These are phyloP conservation scores for Reticulascus tulasneorum DNA, from an alignment of 2,329 filamentous ascomycete species.

Conservation along the genomic window DNA sequence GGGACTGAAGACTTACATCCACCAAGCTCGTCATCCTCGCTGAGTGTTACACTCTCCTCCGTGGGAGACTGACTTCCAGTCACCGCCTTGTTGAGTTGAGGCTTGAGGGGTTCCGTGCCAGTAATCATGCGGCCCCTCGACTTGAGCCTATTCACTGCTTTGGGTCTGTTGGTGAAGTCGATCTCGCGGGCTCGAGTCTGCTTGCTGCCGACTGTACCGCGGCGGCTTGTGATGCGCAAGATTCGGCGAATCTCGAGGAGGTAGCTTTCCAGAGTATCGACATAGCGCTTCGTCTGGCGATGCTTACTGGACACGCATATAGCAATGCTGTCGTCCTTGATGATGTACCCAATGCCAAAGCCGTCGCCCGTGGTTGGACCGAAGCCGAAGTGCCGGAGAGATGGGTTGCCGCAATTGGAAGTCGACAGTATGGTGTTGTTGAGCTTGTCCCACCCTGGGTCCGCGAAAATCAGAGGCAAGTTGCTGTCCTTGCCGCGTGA, in stretches of 20 bases:
- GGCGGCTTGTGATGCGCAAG: slow-evolving; percentile 61
- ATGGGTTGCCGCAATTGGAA: slow-evolving; percentile 98
- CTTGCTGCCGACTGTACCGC: slow-evolving; percentile 28
- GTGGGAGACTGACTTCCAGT: slow-evolving; percentile 55
- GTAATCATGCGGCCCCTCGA: slow-evolving; percentile 70
- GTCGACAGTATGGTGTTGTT: slow-evolving; percentile 94
- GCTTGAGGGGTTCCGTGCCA: slow-evolving; percentile 43
- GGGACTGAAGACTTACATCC: slow-evolving; percentile 68
- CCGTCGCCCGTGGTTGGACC: slow-evolving; percentile 91
- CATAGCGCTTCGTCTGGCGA: slow-evolving; percentile 83
- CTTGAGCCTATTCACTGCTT: slow-evolving; percentile 52
- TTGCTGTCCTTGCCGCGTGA: slow-evolving; percentile 37
- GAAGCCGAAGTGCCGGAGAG: slow-evolving; percentile 92
- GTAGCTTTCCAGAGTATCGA: slow-evolving; percentile 87
- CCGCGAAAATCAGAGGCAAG: slow-evolving; percentile 79
- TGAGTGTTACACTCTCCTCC: slow-evolving; percentile 67
- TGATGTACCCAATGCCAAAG: slow-evolving; percentile 97
- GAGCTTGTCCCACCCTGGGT: slow-evolving; percentile 88
- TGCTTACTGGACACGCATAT: slow-evolving; percentile 95
- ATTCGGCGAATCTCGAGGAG: slow-evolving; percentile 86
- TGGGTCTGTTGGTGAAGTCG: slow-evolving; percentile 33
- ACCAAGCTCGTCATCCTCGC: slow-evolving; percentile 85
- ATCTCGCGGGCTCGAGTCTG: slow-evolving; percentile 52
- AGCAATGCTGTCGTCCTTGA: slow-evolving; percentile 87
- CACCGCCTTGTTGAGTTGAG: slow-evolving; percentile 30